These are phyloP conservation scores for Chloropicon primus DNA, from an alignment of 139 green algal species.

Conservation along the genomic window DNA sequence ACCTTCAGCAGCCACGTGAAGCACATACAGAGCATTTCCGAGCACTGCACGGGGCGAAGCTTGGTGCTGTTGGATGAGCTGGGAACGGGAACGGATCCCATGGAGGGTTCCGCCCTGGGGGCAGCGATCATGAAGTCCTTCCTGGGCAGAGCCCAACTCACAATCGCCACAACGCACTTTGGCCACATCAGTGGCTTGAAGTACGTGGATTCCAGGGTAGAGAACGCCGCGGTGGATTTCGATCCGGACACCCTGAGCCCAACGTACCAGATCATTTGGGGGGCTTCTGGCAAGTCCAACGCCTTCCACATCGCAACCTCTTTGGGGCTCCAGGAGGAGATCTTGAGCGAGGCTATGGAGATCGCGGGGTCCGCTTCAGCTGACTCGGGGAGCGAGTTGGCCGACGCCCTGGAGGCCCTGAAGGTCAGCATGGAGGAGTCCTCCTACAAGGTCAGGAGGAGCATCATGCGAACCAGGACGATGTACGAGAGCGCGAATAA, in stretches of 20 bases:
- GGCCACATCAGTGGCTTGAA: constrained; percentile 44
- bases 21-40: background rate
- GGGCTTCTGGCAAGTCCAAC: constrained; percentile 24
- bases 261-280: constrained; percentile 59
- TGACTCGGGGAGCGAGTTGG: background rate
- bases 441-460: background rate
- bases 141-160: constrained; percentile 43
- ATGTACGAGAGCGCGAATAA: background rate
- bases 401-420: background rate
- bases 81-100: constrained; percentile 81
- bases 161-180: constrained; percentile 73
- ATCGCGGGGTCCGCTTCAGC: background rate
- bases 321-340: constrained; percentile 7
- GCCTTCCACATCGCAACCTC: constrained; percentile 15
- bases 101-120: constrained; percentile 79
- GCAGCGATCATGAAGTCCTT: constrained; percentile 34
- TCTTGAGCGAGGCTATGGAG: background rate
- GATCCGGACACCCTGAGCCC: constrained; percentile 55
- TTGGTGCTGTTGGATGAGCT: constrained; percentile 94
- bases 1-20: constrained; percentile 4
- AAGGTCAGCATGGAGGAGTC: background rate
- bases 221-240: constrained; percentile 78
- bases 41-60: background rate
- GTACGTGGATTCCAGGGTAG: constrained; percentile 21
- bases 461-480: background rate